Percentiles rank a stretch among this genome's conserved stretches.
Conservation (phyloP, 192 early-diverging fungal genomes). For the Funneliformis geosporum region DNA sequence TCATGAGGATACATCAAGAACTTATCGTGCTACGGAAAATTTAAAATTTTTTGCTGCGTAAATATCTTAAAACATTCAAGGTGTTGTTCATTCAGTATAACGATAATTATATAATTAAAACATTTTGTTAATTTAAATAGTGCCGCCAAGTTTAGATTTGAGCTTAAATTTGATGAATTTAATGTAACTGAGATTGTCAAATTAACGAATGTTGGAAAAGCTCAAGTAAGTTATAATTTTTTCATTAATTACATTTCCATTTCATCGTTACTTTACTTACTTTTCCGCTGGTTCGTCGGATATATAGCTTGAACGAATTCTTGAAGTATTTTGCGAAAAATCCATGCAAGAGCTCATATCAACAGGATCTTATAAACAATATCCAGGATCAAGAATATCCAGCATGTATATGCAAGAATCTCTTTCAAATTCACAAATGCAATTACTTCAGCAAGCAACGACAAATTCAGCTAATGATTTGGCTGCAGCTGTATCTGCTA, state of each 20-base stretch:
- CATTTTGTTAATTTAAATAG: slow-evolving; percentile 30
- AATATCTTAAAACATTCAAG: slow-evolving; percentile 21
- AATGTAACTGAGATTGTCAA: slow-evolving; percentile 54
- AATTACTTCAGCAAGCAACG: slow-evolving; percentile 5
- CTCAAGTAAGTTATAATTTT: slow-evolving; percentile 37
- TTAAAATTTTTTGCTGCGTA: slow-evolving; percentile 61
- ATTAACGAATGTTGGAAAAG: slow-evolving; percentile 44
- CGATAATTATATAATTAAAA: not conserved
- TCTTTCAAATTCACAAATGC: slow-evolving; percentile 19
- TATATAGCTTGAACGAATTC: slow-evolving; percentile 19
- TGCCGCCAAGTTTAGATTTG: slow-evolving; percentile 61
- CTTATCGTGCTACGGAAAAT: slow-evolving; percentile 60
- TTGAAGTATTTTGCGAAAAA: slow-evolving; percentile 32
- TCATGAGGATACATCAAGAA: slow-evolving; percentile 52
- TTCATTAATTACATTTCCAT: too few species aligned
- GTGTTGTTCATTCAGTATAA: not conserved
- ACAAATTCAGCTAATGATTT: not conserved
- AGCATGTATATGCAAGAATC: slow-evolving; percentile 24
- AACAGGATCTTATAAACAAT: slow-evolving; percentile 18
- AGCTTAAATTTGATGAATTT: slow-evolving; percentile 49
- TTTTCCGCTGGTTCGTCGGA: not conserved
- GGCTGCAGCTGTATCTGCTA: not conserved
- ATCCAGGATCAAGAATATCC: slow-evolving; percentile 24
- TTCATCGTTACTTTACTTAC: not conserved
- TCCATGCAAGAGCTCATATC: slow-evolving; percentile 33